Evolutionary conservation across 2,329 filamentous ascomycete genomes (phyloP).

Genomic region (Clonostachys rhizophaga): DNA sequence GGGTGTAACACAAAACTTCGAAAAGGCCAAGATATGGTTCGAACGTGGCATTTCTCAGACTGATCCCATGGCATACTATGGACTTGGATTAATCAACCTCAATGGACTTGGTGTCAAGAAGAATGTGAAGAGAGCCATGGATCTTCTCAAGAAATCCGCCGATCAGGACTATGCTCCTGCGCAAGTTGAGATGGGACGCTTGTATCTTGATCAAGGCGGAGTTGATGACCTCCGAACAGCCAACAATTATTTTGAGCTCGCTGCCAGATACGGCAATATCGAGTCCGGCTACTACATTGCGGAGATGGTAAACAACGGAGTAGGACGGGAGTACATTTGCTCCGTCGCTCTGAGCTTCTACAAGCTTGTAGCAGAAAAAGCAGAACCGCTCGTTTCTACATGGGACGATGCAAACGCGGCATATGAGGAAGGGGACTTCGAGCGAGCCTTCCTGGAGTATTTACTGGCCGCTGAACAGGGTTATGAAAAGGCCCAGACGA

Average conservation of each 20-base stretch:
- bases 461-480: constrained; percentile 90
- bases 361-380: constrained; percentile 71
- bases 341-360: constrained; percentile 76
- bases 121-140: constrained; percentile 67
- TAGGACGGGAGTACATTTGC: constrained; percentile 77
- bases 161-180: constrained; percentile 78
- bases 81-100: constrained; percentile 78
- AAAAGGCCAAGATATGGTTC: constrained; percentile 77
- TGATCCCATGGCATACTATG: constrained; percentile 81
- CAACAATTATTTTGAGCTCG: constrained; percentile 82
- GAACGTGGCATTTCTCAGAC: constrained; percentile 69
- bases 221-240: constrained; percentile 69
- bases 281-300: constrained; percentile 91
- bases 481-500: constrained; percentile 84
- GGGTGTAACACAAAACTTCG: constrained; percentile 73
- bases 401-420: constrained; percentile 81
- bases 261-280: constrained; percentile 75
- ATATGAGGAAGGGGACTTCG: constrained; percentile 72
- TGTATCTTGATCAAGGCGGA: constrained; percentile 81
- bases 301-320: constrained; percentile 76
- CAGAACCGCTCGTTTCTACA: constrained; percentile 69
- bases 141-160: constrained; percentile 73
- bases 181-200: constrained; percentile 75
- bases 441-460: constrained; percentile 75
- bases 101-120: constrained; percentile 68